phyloP scores from a whole-genome alignment of 805 yeast genomes.

The Candida stauntonica region DNA sequence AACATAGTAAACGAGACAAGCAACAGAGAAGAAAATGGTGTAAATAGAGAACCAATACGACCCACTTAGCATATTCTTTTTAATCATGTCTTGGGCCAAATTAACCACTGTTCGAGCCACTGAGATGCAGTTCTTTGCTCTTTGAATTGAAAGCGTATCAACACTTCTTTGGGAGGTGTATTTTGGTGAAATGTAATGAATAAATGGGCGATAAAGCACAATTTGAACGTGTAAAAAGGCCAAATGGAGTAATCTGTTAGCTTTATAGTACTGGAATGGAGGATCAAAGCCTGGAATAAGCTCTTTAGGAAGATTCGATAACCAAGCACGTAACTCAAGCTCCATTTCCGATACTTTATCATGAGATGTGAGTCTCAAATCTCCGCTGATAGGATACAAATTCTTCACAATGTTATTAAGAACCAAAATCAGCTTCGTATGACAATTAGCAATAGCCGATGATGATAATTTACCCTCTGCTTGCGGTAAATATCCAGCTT shows the following conservation, averaged over 20 bases:
- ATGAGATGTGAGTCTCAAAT: conserved; percentile 24
- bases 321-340: conserved; percentile 66
- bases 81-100: conserved; percentile 75
- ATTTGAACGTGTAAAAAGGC: conserved; percentile 75
- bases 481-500: conserved; percentile 48
- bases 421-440: conserved; percentile 68
- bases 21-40: conserved; percentile 84
- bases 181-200: conserved; percentile 71
- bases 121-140: conserved; percentile 79
- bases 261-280: conserved; percentile 56
- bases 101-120: conserved; percentile 81
- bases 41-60: conserved; percentile 91
- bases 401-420: conserved; percentile 64
- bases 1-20: conserved; percentile 76
- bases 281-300: conserved; percentile 70
- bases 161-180: conserved; percentile 30
- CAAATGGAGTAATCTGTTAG: conserved; percentile 68
- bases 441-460: conserved; percentile 79
- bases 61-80: conserved; percentile 66
- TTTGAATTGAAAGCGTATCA: conserved; percentile 60
- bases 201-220: conserved; percentile 81
- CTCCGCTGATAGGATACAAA: conserved; percentile 61
- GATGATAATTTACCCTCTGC: conserved; percentile 56
- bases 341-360: conserved; percentile 58
- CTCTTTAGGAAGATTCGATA: conserved; percentile 62